Evolutionary conservation across 2,329 filamentous ascomycete genomes (phyloP), one percentile per base, ranked within the genome.

Genomic region (Colletotrichum aenigma): DNA sequence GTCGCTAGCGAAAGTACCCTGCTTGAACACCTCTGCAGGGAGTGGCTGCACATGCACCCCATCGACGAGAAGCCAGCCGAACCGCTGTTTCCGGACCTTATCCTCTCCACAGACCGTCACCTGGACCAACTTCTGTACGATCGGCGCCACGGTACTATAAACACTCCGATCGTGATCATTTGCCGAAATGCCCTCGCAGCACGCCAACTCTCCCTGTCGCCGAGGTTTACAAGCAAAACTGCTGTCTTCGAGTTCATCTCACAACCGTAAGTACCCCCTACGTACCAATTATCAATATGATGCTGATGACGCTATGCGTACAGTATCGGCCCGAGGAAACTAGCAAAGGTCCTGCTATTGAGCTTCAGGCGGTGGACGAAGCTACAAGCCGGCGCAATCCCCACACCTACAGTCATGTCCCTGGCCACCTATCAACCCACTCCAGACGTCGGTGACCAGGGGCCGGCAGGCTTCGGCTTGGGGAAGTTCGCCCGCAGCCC

Each of bases 271-370:
- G 84, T 81, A 15, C 21, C 7, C 2, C 7, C 0, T 18, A 2
- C 13, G 3, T 3, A 34, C 0, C 10, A 2, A 18, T 21, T 64
- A 3, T 55, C 43, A 1, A 5, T 2, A 4, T 5, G 1, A 15
- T 38, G 0, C 60, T 64, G 21, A 64, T 1, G 3, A 21, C 3
- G 0, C 1, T 7, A 1, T 48, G 3, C n/a, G 0, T 12, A 9
- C 30, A 85, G 84, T 6, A 77, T 84, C 6, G 84, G 84, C 0
- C 84, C 84, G 4, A 83, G 83, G 18, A 86, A 85, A 71, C 78
- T 86, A 0, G 83, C 84, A 18, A 83, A 82, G 34, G 78, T 82
- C 5, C 78, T 86, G 7, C 73, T 80, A 3, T 71, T 81, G 1
- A 81, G 78, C 10, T 77, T 81, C 7, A 77, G 75, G 13, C 79